Percentiles rank a stretch among this genome's conserved stretches.
These are phyloP conservation scores for Ganoderma lingzhi DNA, from an alignment of 1,284 basidiomycete genomes.

Conservation along the genomic window DNA sequence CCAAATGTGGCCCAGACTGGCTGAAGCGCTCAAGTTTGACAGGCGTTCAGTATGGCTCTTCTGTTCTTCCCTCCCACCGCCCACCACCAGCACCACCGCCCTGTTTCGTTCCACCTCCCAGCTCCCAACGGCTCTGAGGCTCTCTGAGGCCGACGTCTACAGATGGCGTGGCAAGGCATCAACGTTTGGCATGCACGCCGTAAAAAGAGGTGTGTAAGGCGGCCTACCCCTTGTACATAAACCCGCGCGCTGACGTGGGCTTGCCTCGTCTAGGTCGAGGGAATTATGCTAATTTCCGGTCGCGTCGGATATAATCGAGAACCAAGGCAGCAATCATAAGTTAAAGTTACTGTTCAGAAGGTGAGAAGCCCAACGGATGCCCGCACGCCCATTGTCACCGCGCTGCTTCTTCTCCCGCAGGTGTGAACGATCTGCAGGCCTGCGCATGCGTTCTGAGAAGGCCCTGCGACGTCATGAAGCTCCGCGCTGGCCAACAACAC, in stretches of 20 bases:
- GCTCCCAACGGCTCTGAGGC: not conserved
- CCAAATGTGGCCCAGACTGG: not conserved
- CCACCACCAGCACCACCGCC: not conserved
- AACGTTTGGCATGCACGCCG: not conserved
- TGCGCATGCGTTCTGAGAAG: not conserved
- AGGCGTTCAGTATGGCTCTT: conserved; percentile 3
- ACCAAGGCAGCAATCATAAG: conserved; percentile 2
- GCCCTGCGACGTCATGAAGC: not conserved
- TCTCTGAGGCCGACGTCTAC: not conserved
- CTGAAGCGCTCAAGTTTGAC: no score
- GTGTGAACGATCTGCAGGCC: conserved; percentile 4
- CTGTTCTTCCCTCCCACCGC: not conserved
- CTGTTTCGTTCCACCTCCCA: not conserved
- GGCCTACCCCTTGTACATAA: not conserved
- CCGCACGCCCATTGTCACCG: not conserved
- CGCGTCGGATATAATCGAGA: conserved; percentile 4
- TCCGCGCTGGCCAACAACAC: not conserved
- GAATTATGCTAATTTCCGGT: conserved; percentile 12
- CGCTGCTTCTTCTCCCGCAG: conserved; percentile 2
- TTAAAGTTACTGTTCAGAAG: conserved; percentile 4
- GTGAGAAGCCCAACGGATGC: not conserved
- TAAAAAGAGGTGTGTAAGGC: not conserved
- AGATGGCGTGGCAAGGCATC: not conserved
- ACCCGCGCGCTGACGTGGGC: conserved; percentile 1
- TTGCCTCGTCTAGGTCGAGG: not conserved